Evolutionary conservation across 1,284 basidiomycete species (phyloP), one percentile per base, ranked within the genome.

Genomic region (Tremellales sp.): DNA sequence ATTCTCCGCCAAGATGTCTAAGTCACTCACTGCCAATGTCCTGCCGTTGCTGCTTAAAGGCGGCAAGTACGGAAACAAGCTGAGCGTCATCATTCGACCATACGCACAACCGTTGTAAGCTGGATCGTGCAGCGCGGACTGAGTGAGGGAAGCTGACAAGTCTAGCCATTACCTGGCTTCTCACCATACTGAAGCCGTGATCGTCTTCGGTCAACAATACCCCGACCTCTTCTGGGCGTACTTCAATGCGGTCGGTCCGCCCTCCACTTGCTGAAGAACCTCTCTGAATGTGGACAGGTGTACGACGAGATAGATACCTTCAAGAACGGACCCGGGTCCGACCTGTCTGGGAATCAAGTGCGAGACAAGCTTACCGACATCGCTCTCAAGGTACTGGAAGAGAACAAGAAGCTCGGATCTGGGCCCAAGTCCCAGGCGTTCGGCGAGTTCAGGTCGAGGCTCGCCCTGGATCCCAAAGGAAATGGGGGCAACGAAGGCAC

Each of bases 181-280:
- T 0, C 79, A 85, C 52, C 81, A 83, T 2, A 85, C 87, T 59
- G 91, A 97, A 74, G 87, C 89, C 15, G 83, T 82, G 11, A 76
- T 93, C 10, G 87, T 88, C 10, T 87, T 91, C 60, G 60, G 82
- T 52, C 80, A 81, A 27, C 79, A 80, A 22, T 81, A 87, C 3
- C 87, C 88, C 0, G 79, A 82, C n/a, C 76, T 81, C 25, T 92
- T 86, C 74, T 90, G 87, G 87, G 60, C 77, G 2, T 92, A 85
- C 77, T 80, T 84, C 52, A 74, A 84, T 44, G 78, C 77, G 42
- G 86, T 86, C 73, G 47, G 80, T 72, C 2, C n/a, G 44, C 4
- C 2, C 17, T 23, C 60, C 62, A 27, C 50, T 60, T 11, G 64
- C 61, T 47, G 25, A 13, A 12, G 15, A 45, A 89, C 82, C 78